A percentile compares a stretch with the other conserved stretches of the same genome.
These are phyloP conservation scores for Yarrowia sp. DNA, from an alignment of 805 yeast genomes.

Conservation along the genomic window DNA sequence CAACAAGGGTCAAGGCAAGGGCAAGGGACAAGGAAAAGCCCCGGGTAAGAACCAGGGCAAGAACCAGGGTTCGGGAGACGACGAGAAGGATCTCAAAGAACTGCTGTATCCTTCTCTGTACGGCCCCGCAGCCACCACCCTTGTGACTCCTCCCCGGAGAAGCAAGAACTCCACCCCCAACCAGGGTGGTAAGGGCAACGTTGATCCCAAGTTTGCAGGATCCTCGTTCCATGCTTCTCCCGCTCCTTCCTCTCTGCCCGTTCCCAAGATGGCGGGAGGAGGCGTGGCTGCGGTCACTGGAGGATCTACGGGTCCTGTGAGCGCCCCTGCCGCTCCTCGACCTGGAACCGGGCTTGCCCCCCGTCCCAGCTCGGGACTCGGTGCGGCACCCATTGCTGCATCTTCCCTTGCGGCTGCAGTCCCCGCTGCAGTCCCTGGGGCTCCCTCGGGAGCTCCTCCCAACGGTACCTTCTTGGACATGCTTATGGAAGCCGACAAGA, in stretches of 20 bases:
- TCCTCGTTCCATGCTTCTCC: constrained; percentile 35
- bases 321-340: background rate
- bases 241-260: constrained; percentile 34
- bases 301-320: background rate
- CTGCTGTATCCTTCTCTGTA: constrained; percentile 33
- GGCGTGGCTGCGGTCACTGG: background rate
- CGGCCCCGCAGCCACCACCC: constrained; percentile 26
- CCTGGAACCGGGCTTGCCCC: background rate
- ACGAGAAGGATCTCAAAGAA: constrained; percentile 29
- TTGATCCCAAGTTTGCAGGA: constrained; percentile 32
- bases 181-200: background rate
- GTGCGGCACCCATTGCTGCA: background rate
- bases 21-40: background rate
- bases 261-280: constrained; percentile 27
- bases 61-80: background rate
- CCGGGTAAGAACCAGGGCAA: background rate
- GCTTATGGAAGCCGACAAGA: constrained; percentile 21
- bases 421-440: background rate
- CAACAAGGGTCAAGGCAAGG: background rate
- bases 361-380: background rate
- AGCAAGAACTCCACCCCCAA: background rate
- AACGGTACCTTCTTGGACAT: background rate
- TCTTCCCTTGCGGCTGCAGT: background rate
- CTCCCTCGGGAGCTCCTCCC: background rate
- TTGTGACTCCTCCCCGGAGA: background rate